Conservation (phyloP, 768 basidiomycete genomes). For the Mycena maculata region DNA sequence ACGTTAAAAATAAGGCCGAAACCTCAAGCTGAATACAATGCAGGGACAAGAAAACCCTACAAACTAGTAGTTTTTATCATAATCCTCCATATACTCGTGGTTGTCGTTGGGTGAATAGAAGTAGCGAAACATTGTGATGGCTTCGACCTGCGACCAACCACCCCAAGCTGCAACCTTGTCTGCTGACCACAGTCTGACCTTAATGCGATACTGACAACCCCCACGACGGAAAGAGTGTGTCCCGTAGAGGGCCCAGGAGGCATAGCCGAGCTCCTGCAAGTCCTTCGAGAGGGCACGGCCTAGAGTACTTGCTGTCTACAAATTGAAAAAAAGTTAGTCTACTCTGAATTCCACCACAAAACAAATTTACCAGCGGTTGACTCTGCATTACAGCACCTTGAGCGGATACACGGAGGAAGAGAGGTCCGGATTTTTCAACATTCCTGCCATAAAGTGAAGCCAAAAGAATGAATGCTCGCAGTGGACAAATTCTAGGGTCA, state of each 20-base stretch:
- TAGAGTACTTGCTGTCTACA: conserved; percentile 20
- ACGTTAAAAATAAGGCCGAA: neutral
- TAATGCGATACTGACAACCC: conserved; percentile 34
- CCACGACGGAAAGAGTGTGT: conserved; percentile 37
- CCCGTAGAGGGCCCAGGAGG: conserved; percentile 34
- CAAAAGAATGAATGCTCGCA: conserved; percentile 29
- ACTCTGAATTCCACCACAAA: neutral
- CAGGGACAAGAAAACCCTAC: no score
- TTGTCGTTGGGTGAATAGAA: conserved; percentile 12
- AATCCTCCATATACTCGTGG: neutral
- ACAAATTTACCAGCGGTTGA: neutral
- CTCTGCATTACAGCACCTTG: conserved; percentile 10
- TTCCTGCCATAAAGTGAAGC: conserved; percentile 17
- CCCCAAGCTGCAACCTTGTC: conserved; percentile 37
- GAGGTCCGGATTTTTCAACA: conserved; percentile 16
- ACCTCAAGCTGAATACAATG: no score
- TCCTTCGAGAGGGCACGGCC: conserved; percentile 28
- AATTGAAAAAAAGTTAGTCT: neutral
- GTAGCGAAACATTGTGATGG: conserved; percentile 21
- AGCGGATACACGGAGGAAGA: conserved; percentile 23
- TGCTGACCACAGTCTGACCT: conserved; percentile 14
- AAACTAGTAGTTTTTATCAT: neutral
- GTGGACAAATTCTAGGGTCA: conserved; percentile 31
- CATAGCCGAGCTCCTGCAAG: conserved; percentile 28
- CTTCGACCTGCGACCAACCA: conserved; percentile 37